These are phyloP conservation scores for Stemphylium lycopersici DNA, from an alignment of 2,329 filamentous ascomycete genomes.

Conservation along the genomic window DNA sequence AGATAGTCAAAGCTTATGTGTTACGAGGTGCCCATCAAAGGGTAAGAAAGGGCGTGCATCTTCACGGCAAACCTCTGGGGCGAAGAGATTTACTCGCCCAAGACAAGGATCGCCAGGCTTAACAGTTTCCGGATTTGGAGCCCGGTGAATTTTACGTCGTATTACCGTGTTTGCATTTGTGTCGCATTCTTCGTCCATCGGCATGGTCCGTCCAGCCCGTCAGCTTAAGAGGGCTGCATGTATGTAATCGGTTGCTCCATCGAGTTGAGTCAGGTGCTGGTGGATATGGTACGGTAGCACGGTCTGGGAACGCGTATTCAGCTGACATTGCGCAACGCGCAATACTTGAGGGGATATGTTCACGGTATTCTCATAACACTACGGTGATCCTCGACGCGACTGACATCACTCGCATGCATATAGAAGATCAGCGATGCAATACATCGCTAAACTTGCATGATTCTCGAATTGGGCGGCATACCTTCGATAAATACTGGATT, in stretches of 20 bases:
- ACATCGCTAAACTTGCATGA: background rate
- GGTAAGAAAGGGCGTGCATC: background rate
- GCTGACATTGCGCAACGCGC: constrained; percentile 16
- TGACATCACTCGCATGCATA: background rate
- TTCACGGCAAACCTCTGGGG: background rate
- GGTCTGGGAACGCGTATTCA: constrained; percentile 21
- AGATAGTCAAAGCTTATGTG: background rate
- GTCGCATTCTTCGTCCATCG: constrained; percentile 36
- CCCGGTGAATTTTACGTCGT: constrained; percentile 18
- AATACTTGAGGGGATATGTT: background rate
- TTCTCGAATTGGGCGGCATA: background rate
- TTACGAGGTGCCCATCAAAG: background rate
- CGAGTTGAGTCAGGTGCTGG: constrained; percentile 5
- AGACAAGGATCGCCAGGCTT: constrained; percentile 12
- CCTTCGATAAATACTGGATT: background rate
- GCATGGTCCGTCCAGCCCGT: constrained; percentile 30
- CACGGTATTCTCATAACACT: background rate
- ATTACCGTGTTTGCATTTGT: constrained; percentile 39
- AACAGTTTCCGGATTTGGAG: constrained; percentile 16
- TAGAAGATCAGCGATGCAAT: background rate
- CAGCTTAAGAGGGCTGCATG: constrained; percentile 19
- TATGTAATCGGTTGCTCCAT: constrained; percentile 34
- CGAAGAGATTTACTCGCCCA: background rate
- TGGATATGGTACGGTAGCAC: constrained; percentile 9
- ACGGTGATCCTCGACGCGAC: background rate